These are phyloP conservation scores for Leishmania turanica DNA, from an alignment of 208 protist genomes.

Conservation along the genomic window DNA sequence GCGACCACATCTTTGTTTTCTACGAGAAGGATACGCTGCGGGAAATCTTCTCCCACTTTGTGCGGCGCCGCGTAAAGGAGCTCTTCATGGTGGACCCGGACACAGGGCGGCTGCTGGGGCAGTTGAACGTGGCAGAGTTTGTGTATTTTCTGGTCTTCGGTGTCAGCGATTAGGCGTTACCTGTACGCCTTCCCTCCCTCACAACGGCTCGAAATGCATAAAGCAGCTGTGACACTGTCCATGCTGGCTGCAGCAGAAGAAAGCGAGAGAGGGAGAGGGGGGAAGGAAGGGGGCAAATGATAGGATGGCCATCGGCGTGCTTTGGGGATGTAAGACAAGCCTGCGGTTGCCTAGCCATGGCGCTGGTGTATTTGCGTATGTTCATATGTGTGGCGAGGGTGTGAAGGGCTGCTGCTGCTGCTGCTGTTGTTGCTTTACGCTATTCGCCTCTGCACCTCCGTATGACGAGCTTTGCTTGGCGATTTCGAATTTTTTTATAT, in stretches of 20 bases:
- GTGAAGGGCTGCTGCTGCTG: neutral
- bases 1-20: constrained; percentile 69
- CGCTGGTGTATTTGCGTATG: neutral
- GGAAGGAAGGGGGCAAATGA: neutral
- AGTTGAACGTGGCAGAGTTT: constrained; percentile 79
- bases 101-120: constrained; percentile 69
- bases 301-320: neutral
- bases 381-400: neutral
- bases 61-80: constrained; percentile 80
- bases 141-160: constrained; percentile 82
- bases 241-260: neutral
- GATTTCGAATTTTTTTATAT: neutral
- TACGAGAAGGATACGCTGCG: constrained; percentile 74
- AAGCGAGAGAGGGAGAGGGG: too few relatives aligned
- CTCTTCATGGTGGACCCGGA: constrained; percentile 83
- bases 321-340: neutral
- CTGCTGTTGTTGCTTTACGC: neutral
- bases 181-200: neutral
- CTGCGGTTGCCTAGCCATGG: neutral
- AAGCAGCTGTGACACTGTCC: neutral
- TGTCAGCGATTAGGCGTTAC: constrained; percentile 1
- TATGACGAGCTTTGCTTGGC: neutral
- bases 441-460: neutral
- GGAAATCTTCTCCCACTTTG: constrained; percentile 88
- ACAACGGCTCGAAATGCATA: neutral